Evolutionary conservation across 805 yeast species (phyloP), one percentile per base, ranked within the genome.

Genomic region (Yarrowia sp.): DNA sequence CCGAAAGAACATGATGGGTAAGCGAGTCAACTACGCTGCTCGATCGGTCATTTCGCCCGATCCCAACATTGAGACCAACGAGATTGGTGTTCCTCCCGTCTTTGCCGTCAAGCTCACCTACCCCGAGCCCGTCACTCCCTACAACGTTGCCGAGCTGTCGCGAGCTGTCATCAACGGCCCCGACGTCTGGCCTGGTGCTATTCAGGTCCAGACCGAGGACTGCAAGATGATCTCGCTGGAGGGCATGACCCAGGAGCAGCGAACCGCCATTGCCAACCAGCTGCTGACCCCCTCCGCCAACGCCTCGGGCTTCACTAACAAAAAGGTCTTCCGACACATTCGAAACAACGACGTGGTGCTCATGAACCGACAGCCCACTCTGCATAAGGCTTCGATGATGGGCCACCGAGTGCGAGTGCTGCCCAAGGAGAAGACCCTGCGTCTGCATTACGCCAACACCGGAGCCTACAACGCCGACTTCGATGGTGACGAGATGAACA

Each of bases 351-450:
- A 96, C 80, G 93, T 95, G 70, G 98, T 96, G 63, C 79, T 96
- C 49, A 95, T 96, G 98, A 95, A 95, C 82, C 93, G 99, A 83
- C 99, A 95, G 82, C 99, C 99, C 59, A 94, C 99, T 15, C 85
- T 95, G 78, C 99, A 95, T 82, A 95, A 95, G 82, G 99, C 99
- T 58, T 96, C 99, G 38, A 95, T 95, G 97, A 95, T 95, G 99
- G 99, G 99, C 73, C 99, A 95, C 81, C 91, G 89, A 77, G 99
- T 95, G 53, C 87, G 97, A 75, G 99, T 95, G 41, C 83, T 95
- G 74, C 99, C 98, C 5, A 97, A 97, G 70, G 99, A 95, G 78
- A 95, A 95, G 83, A 96, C 99, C 4, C 83, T 95, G 75, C 87
- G 99, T 77, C 83, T 95, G 79, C 99, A 95, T 79, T 95, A 95